A percentile compares a stretch with the other conserved stretches of the same genome.
These are phyloP conservation scores for Tuber magnatum DNA, from an alignment of 495 filamentous ascomycete genomes.

Conservation along the genomic window DNA sequence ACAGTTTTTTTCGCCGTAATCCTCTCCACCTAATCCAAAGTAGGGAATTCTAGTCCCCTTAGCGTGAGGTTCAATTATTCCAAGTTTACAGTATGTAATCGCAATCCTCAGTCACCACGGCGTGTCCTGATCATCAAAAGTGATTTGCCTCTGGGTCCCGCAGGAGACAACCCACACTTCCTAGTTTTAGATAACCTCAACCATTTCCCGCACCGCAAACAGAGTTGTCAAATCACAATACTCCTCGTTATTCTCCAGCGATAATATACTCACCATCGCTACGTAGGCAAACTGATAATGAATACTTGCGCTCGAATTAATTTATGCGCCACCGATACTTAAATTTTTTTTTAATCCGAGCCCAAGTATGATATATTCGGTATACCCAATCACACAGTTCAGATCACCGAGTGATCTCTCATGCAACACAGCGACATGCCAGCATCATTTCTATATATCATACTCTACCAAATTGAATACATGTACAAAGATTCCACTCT, in stretches of 20 bases:
- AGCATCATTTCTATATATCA: background rate
- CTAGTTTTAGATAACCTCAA: background rate
- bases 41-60: too few relatives aligned
- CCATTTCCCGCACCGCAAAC: background rate
- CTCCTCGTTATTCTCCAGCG: background rate
- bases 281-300: too few relatives aligned
- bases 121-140: too few relatives aligned
- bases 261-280: background rate
- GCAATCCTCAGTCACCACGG: too few relatives aligned
- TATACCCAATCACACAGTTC: background rate
- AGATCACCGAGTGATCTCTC: background rate
- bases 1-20: too few relatives aligned
- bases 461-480: background rate
- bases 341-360: too few relatives aligned
- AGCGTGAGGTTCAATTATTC: too few relatives aligned
- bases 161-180: background rate
- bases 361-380: background rate
- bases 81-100: too few relatives aligned
- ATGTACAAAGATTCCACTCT: background rate
- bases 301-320: too few relatives aligned
- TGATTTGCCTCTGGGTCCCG: too few relatives aligned
- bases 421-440: background rate
- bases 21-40: too few relatives aligned
- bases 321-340: too few relatives aligned
- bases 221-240: background rate